phyloP scores from a whole-genome alignment of 164 flowering plant genomes.

The Magnolia kwangsiensis region DNA sequence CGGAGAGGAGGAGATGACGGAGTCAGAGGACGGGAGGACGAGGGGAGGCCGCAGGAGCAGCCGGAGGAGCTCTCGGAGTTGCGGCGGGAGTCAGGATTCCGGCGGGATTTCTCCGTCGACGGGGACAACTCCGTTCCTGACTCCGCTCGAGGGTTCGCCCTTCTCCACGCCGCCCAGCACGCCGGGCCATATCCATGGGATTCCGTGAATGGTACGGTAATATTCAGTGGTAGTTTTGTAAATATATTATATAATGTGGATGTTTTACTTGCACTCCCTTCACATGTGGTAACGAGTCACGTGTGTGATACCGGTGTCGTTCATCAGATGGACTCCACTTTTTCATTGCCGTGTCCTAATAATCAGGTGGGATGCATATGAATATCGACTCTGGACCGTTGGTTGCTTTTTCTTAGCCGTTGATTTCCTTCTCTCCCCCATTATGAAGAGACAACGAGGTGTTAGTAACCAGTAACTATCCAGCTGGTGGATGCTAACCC shows the following conservation, averaged over 20 bases:
- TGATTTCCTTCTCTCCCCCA: too few species aligned
- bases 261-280: too few species aligned
- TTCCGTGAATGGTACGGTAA: not conserved
- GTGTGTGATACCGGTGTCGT: too few species aligned
- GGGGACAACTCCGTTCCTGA: constrained; percentile 6
- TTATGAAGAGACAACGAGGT: too few species aligned
- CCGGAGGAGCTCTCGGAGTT: not conserved
- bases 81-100: constrained; percentile 1
- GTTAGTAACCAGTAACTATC: too few species aligned
- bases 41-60: not conserved
- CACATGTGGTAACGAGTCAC: too few species aligned
- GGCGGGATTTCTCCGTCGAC: not conserved
- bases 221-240: not conserved
- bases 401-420: too few species aligned
- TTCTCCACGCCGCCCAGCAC: not conserved
- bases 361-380: too few species aligned
- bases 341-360: too few species aligned
- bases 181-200: not conserved
- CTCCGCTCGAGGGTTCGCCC: constrained; percentile 1
- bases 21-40: not conserved
- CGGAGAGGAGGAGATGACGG: constrained; percentile 1
- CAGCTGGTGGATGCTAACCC: too few species aligned
- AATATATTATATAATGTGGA: not conserved
- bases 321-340: too few species aligned
- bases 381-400: too few species aligned